Evolutionary conservation across 2,329 filamentous ascomycete genomes (phyloP).

Genomic region (Tolypocladium endophyticum): DNA sequence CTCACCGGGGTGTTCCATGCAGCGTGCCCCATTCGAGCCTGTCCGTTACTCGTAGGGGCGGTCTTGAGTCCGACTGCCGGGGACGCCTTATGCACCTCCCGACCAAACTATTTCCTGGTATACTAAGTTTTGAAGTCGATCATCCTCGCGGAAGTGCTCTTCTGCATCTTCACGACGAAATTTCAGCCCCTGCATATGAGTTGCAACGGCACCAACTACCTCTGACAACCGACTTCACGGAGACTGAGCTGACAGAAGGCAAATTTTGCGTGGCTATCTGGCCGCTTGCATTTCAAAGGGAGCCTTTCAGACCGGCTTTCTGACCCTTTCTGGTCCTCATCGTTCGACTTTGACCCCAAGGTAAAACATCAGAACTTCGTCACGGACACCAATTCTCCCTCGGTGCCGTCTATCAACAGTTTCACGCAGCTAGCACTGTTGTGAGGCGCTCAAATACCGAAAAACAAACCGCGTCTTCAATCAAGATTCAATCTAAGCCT

Average conservation of each 20-base stretch:
- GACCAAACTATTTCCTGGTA: background rate
- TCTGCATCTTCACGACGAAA: background rate
- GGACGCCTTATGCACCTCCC: background rate
- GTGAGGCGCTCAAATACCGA: background rate
- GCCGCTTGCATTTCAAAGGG: background rate
- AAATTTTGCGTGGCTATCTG: background rate
- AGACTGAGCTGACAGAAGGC: background rate
- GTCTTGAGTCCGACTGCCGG: background rate
- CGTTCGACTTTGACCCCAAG: background rate
- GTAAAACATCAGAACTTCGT: background rate
- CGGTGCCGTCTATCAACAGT: background rate
- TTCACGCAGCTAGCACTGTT: background rate
- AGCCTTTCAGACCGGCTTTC: background rate
- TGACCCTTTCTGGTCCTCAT: background rate
- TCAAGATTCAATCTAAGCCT: background rate
- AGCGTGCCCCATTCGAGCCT: background rate
- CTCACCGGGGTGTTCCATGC: background rate
- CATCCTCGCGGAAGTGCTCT: background rate
- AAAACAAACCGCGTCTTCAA: background rate
- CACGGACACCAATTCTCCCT: background rate
- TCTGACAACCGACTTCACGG: background rate
- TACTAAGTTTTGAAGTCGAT: background rate
- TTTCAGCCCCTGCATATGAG: background rate
- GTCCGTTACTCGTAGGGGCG: background rate
- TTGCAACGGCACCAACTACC: background rate